phyloP scores from a whole-genome alignment of 2,329 filamentous ascomycete species.

The Phialocephala sp. region DNA sequence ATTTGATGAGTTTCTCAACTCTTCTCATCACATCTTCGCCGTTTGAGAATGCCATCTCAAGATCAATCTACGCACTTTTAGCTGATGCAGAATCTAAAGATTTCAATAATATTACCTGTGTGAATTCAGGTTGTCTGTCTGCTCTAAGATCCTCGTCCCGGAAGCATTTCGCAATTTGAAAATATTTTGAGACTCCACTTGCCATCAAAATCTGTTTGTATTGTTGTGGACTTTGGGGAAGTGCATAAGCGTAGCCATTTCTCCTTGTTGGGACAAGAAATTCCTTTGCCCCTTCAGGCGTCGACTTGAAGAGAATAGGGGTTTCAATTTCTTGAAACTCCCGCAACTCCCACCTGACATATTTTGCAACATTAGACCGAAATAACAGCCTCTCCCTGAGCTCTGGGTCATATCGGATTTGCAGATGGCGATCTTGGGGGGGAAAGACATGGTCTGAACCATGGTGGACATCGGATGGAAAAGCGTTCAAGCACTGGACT shows the following conservation, averaged over 20 bases:
- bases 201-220: slow-evolving; percentile 99
- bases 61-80: slow-evolving; percentile 68
- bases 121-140: slow-evolving; percentile 96
- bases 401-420: slow-evolving; percentile 75
- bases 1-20: slow-evolving; percentile 38
- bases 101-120: slow-evolving; percentile 63
- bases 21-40: slow-evolving; percentile 70
- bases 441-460: slow-evolving; percentile 74
- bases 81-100: neutral
- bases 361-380: slow-evolving; percentile 63
- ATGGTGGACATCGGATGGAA: slow-evolving; percentile 78
- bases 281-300: slow-evolving; percentile 91
- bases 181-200: slow-evolving; percentile 81
- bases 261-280: slow-evolving; percentile 89
- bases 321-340: slow-evolving; percentile 74
- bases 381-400: slow-evolving; percentile 73
- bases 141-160: slow-evolving; percentile 92
- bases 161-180: slow-evolving; percentile 93
- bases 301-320: slow-evolving; percentile 94
- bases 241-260: slow-evolving; percentile 79
- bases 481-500: slow-evolving; percentile 72
- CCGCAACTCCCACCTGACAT: slow-evolving; percentile 49
- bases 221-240: slow-evolving; percentile 96
- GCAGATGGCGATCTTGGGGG: slow-evolving; percentile 77
- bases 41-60: slow-evolving; percentile 88